Percentiles rank a stretch among this genome's conserved stretches.
Conservation (phyloP, 2,329 filamentous ascomycete genomes). For the Teratosphaeriaceae sp. region DNA sequence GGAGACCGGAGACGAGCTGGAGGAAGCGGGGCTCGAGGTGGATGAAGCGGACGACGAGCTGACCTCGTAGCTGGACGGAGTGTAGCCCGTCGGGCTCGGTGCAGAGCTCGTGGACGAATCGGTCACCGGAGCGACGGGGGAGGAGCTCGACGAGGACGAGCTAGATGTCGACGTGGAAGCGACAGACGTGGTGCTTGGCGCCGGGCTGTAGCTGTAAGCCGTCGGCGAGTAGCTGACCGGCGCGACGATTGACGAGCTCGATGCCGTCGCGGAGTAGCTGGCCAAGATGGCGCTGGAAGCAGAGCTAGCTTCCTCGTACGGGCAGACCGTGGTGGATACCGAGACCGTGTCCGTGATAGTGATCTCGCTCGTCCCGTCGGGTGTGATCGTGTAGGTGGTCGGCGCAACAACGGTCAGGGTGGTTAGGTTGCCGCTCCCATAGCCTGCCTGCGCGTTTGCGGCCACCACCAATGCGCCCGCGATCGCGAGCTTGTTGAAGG, state of each 20-base stretch:
- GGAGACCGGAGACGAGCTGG: slow-evolving; percentile 9
- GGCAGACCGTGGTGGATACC: slow-evolving; percentile 21
- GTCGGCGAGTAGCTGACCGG: slow-evolving; percentile 1
- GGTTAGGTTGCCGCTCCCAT: slow-evolving; percentile 12
- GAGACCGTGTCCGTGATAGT: slow-evolving; percentile 14
- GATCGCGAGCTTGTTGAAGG: slow-evolving; percentile 25
- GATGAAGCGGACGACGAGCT: background rate
- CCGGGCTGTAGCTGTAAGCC: slow-evolving; percentile 2
- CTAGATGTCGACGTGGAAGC: slow-evolving; percentile 3
- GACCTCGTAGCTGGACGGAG: background rate
- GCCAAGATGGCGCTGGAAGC: slow-evolving; percentile 5
- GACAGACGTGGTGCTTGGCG: slow-evolving; percentile 8
- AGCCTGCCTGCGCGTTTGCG: slow-evolving; percentile 14
- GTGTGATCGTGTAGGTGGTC: slow-evolving; percentile 17
- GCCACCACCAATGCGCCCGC: slow-evolving; percentile 23
- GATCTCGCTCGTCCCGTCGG: slow-evolving; percentile 14
- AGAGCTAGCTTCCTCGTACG: slow-evolving; percentile 12
- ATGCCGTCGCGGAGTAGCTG: slow-evolving; percentile 4
- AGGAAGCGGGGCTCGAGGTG: background rate
- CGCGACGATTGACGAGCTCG: slow-evolving; percentile 4
- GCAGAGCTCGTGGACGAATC: background rate
- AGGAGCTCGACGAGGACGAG: slow-evolving; percentile 1
- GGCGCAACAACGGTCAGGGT: slow-evolving; percentile 16
- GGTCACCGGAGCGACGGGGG: background rate
- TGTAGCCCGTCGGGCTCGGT: background rate